Conservation (phyloP, 805 yeast species). For the Candida michaelii region DNA sequence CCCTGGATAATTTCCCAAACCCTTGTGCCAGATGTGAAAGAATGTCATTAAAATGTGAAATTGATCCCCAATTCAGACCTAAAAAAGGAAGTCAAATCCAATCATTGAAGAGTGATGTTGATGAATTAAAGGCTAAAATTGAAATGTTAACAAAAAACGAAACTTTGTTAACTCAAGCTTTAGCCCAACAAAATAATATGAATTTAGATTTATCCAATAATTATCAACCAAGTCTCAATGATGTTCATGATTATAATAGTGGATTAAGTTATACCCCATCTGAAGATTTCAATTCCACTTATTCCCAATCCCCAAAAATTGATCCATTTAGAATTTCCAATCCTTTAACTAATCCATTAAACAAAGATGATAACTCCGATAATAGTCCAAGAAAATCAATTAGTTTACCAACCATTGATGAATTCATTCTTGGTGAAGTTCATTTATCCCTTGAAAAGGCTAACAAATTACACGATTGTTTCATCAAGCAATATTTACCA, state of each 20-base stretch:
- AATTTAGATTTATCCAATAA: constrained; percentile 6
- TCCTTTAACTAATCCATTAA: constrained; percentile 8
- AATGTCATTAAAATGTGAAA: constrained; percentile 78
- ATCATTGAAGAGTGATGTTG: constrained; percentile 78
- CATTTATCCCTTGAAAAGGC: constrained; percentile 66
- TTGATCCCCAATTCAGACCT: constrained; percentile 89
- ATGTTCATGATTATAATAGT: constrained; percentile 3
- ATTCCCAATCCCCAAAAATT: constrained; percentile 7
- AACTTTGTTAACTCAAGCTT: constrained; percentile 62
- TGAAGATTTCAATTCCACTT: constrained; percentile 7
- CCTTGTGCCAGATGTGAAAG: constrained; percentile 83
- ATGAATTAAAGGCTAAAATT: constrained; percentile 71
- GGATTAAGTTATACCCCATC: constrained; percentile 10
- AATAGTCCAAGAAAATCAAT: constrained; percentile 25
- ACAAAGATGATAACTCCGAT: constrained; percentile 22
- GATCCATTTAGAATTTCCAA: constrained; percentile 6
- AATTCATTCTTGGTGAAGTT: constrained; percentile 77
- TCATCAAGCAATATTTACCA: constrained; percentile 67
- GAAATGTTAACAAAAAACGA: constrained; percentile 65
- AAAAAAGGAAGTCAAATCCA: constrained; percentile 90
- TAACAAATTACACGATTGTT: constrained; percentile 65
- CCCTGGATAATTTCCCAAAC: constrained; percentile 74
- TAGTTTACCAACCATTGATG: constrained; percentile 39
- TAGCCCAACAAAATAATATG: constrained; percentile 33
- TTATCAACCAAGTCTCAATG: neutral